Percentiles rank a stretch among this genome's conserved stretches.
These are phyloP conservation scores for Rhododendron molle DNA, from an alignment of 148 eudicot species.

Conservation along the genomic window DNA sequence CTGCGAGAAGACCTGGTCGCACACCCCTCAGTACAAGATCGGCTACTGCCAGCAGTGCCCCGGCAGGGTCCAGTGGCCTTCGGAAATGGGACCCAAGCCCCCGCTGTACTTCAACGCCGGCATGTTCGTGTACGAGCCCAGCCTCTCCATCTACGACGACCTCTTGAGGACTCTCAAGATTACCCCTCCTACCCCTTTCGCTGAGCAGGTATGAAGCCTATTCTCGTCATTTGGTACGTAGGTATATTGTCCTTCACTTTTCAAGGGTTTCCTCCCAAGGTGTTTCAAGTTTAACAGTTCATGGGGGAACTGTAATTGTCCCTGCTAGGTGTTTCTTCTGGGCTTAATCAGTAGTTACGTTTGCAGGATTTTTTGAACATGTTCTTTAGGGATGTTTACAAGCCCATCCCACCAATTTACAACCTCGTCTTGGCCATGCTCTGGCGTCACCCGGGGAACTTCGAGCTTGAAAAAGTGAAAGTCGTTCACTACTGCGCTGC, in stretches of 20 bases:
- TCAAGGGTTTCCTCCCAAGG: background rate
- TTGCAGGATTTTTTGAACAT: conserved; percentile 77
- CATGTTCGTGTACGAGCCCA: conserved; percentile 81
- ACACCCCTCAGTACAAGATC: conserved; percentile 55
- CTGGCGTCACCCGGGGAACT: conserved; percentile 83
- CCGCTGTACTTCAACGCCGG: conserved; percentile 77
- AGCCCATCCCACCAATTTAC: conserved; percentile 57
- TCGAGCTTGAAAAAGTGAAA: conserved; percentile 48
- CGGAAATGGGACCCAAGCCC: conserved; percentile 52
- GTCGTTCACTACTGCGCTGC: conserved; percentile 88
- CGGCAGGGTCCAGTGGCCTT: conserved; percentile 49
- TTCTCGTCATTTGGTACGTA: no score
- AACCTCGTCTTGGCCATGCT: conserved; percentile 72
- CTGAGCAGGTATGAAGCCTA: conserved; percentile 50
- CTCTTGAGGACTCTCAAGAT: conserved; percentile 41
- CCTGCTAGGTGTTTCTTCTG: background rate
- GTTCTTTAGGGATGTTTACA: conserved; percentile 62
- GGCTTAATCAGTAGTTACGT: background rate
- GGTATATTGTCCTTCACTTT: background rate
- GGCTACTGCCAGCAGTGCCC: conserved; percentile 77
- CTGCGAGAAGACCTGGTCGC: conserved; percentile 75
- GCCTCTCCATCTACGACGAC: conserved; percentile 47
- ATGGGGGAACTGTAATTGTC: background rate
- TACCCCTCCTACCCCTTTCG: conserved; percentile 67
- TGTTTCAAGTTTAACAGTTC: background rate